Evolutionary conservation across 2,329 filamentous ascomycete genomes (phyloP).

Genomic region (Verticillium tricorpus): DNA sequence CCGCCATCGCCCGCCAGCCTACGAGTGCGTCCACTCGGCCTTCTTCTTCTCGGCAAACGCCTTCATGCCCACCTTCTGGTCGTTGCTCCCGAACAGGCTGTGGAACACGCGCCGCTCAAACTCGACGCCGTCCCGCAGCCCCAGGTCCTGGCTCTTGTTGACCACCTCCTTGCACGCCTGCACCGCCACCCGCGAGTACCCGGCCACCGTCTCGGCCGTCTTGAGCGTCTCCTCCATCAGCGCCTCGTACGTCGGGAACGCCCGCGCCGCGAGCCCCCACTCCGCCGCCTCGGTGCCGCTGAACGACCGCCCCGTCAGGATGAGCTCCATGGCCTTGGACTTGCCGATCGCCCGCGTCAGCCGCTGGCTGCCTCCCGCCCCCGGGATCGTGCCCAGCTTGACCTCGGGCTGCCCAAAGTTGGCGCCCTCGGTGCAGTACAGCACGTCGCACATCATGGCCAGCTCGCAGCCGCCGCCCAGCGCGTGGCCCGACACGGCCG

Average conservation of each 20-base stretch:
- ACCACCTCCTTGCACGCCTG: slow-evolving; percentile 96
- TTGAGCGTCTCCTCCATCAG: slow-evolving; percentile 76
- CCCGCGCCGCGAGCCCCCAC: slow-evolving; percentile 84
- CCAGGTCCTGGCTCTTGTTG: slow-evolving; percentile 94
- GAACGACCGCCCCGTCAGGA: slow-evolving; percentile 82
- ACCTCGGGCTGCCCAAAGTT: slow-evolving; percentile 98
- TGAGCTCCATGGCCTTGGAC: slow-evolving; percentile 84
- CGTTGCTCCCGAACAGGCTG: slow-evolving; percentile 83
- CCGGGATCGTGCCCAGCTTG: slow-evolving; percentile 88
- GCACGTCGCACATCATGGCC: slow-evolving; percentile 93
- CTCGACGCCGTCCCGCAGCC: slow-evolving; percentile 85
- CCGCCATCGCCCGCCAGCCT: not conserved
- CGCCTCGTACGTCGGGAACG: slow-evolving; percentile 75
- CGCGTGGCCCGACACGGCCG: slow-evolving; percentile 90
- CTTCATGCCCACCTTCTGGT: slow-evolving; percentile 96
- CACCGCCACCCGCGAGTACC: slow-evolving; percentile 81
- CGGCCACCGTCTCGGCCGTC: slow-evolving; percentile 85
- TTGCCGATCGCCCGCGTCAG: slow-evolving; percentile 80
- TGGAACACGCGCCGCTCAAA: slow-evolving; percentile 94
- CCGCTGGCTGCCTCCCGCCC: slow-evolving; percentile 86
- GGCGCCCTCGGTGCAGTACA: slow-evolving; percentile 82
- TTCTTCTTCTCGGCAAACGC: slow-evolving; percentile 96
- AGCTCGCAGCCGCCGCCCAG: slow-evolving; percentile 95
- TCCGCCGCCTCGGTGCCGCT: slow-evolving; percentile 77
- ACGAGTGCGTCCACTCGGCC: slow-evolving; percentile 83